A percentile compares a stretch with the other conserved stretches of the same genome.
Evolutionary conservation across 345 rosid genomes (phyloP).

Genomic region (Salix purpurea): DNA sequence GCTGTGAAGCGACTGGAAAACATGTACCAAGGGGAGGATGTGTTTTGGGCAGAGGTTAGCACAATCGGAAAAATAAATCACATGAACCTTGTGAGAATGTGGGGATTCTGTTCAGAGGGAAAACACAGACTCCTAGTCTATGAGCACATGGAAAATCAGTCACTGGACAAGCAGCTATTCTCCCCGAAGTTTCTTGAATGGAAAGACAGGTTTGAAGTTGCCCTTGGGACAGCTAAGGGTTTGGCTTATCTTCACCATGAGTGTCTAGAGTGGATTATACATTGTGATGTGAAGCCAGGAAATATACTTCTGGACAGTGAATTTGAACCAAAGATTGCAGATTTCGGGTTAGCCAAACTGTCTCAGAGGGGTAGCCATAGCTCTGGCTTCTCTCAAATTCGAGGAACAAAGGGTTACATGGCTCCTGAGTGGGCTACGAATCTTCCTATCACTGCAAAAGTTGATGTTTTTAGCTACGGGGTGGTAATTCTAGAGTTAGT

Average conservation of each 20-base stretch:
- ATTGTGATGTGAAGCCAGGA: slow-evolving; percentile 17
- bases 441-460: slow-evolving; percentile 13
- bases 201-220: not conserved
- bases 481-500: slow-evolving; percentile 12
- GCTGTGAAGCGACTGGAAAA: not conserved
- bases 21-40: not conserved
- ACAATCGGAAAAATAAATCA: slow-evolving; percentile 8
- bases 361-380: not conserved
- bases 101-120: slow-evolving; percentile 14
- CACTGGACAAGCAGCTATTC: not conserved
- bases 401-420: slow-evolving; percentile 4
- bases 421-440: not conserved
- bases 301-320: slow-evolving; percentile 6
- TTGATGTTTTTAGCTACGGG: slow-evolving; percentile 15
- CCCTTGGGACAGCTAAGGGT: not conserved
- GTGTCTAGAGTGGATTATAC: slow-evolving; percentile 15
- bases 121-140: slow-evolving; percentile 5
- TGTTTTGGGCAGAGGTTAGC: not conserved
- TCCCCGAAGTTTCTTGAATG: not conserved
- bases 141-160: not conserved
- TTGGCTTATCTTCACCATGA: slow-evolving; percentile 15
- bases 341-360: slow-evolving; percentile 10
- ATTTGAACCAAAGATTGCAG: slow-evolving; percentile 5
- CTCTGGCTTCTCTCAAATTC: not conserved
- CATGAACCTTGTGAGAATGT: slow-evolving; percentile 4